phyloP scores from a whole-genome alignment of 2,329 filamentous ascomycete genomes.

The Colletotrichum euphorbiae region DNA sequence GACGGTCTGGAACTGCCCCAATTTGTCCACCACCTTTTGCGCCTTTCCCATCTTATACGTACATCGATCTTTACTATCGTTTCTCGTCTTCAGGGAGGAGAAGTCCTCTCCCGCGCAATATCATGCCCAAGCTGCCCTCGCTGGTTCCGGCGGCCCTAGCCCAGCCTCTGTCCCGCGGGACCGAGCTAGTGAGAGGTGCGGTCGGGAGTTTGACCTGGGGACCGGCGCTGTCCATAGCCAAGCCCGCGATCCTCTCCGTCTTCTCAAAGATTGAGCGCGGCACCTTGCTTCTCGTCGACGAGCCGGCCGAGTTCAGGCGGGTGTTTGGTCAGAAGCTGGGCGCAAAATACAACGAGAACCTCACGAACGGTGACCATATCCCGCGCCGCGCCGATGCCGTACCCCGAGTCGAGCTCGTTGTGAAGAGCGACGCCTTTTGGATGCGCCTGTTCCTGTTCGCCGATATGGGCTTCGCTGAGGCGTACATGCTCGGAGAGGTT shows the following conservation, averaged over 20 bases:
- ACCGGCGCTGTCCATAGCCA: conserved; percentile 59
- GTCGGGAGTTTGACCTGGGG: conserved; percentile 61
- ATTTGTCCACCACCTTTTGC: not conserved
- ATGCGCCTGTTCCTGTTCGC: conserved; percentile 75
- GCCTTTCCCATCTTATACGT: conserved; percentile 9
- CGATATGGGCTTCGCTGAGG: conserved; percentile 81
- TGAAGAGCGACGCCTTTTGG: conserved; percentile 77
- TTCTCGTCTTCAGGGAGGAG: not conserved
- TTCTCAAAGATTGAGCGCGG: conserved; percentile 61
- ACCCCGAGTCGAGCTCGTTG: conserved; percentile 65
- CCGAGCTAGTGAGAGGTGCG: conserved; percentile 55
- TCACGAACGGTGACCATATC: conserved; percentile 48
- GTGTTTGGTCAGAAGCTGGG: conserved; percentile 60
- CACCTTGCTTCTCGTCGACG: conserved; percentile 61
- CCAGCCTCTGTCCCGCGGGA: conserved; percentile 52
- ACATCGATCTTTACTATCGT: not conserved
- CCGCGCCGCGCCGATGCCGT: conserved; percentile 49
- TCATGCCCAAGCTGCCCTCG: conserved; percentile 46
- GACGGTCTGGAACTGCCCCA: conserved; percentile 10
- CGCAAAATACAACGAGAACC: conserved; percentile 51
- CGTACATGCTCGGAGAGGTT: conserved; percentile 79
- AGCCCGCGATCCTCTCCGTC: conserved; percentile 57
- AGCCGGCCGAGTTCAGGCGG: conserved; percentile 54
- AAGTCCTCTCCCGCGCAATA: not conserved
- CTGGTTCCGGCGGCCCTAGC: conserved; percentile 52